Percentiles rank a stretch among this genome's conserved stretches.
Evolutionary conservation across 257 asterid genomes (phyloP).

Genomic region (Voacanga thouarsii): DNA sequence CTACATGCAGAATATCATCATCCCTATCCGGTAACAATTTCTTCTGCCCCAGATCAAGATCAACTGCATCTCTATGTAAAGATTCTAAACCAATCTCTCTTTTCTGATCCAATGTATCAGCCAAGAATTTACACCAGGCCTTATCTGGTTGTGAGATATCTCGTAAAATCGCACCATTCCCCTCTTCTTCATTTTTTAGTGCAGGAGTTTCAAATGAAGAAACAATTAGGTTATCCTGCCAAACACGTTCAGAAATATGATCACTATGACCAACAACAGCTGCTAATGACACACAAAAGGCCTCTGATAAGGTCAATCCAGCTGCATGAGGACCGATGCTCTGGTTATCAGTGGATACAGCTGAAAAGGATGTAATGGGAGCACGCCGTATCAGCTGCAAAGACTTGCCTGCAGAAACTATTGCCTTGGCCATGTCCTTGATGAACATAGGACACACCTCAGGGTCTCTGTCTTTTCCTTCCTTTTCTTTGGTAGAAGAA

Average conservation of each 20-base stretch:
- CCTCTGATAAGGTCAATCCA: conserved; percentile 88
- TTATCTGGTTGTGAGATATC: conserved; percentile 38
- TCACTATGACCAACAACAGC: conserved; percentile 81
- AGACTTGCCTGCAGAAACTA: conserved; percentile 95
- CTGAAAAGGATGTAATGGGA: conserved; percentile 47
- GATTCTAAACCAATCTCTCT: conserved; percentile 24
- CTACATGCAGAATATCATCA: conserved; percentile 28
- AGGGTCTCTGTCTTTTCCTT: conserved; percentile 42
- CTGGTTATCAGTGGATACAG: conserved; percentile 32
- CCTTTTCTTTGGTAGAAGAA: conserved; percentile 43
- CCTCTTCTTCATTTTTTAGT: conserved; percentile 32
- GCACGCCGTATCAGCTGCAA: conserved; percentile 84
- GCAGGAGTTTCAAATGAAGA: conserved; percentile 34
- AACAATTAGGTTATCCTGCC: conserved; percentile 42
- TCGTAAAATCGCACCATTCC: conserved; percentile 21
- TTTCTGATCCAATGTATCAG: conserved; percentile 51
- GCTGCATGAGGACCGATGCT: conserved; percentile 37
- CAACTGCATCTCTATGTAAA: conserved; percentile 27
- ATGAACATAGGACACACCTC: conserved; percentile 78
- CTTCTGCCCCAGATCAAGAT: conserved; percentile 24
- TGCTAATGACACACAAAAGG: conserved; percentile 70
- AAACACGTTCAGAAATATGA: conserved; percentile 58
- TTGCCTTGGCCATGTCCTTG: conserved; percentile 67
- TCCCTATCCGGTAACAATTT: conserved; percentile 21
- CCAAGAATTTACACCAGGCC: conserved; percentile 64